Conservation (phyloP, 805 yeast species). For the Wickerhamomyces alni region DNA sequence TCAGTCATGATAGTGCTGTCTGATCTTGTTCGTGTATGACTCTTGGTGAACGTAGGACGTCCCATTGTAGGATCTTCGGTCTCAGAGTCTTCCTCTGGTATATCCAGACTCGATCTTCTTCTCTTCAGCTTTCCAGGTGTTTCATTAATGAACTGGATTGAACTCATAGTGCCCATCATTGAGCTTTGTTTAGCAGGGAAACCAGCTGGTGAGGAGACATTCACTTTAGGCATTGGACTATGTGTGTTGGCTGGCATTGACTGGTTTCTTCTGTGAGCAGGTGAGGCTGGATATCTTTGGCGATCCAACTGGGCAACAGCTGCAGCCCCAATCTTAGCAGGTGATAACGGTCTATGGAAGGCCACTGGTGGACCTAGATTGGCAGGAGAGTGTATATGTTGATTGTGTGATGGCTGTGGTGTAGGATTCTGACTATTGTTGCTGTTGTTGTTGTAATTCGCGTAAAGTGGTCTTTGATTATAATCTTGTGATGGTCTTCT, state of each 20-base stretch:
- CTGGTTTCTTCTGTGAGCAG: conserved; percentile 30
- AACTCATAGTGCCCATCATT: conserved; percentile 23
- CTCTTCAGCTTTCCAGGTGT: conserved; percentile 22
- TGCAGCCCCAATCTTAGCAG: conserved; percentile 67
- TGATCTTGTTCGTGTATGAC: conserved; percentile 17
- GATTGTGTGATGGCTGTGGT: background rate
- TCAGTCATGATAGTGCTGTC: conserved; percentile 7
- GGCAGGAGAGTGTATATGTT: conserved; percentile 1
- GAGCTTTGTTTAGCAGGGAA: conserved; percentile 9
- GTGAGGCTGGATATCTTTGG: conserved; percentile 21
- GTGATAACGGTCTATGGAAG: conserved; percentile 44
- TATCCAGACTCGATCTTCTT: conserved; percentile 21
- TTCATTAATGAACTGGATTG: conserved; percentile 24
- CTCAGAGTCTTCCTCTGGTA: conserved; percentile 11
- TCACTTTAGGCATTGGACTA: conserved; percentile 24
- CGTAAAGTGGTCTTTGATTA: background rate
- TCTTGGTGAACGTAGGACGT: conserved; percentile 2
- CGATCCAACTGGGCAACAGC: conserved; percentile 50
- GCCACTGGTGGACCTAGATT: conserved; percentile 19
- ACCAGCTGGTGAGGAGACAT: background rate
- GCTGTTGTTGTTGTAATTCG: conserved; percentile 6
- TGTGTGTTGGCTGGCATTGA: conserved; percentile 26
- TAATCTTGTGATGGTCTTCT: conserved; percentile 8
- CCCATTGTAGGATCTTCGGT: conserved; percentile 3
- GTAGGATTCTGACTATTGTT: background rate